These are phyloP conservation scores for Gaillardinia entomophila DNA, from an alignment of 805 yeast genomes.

Conservation along the genomic window DNA sequence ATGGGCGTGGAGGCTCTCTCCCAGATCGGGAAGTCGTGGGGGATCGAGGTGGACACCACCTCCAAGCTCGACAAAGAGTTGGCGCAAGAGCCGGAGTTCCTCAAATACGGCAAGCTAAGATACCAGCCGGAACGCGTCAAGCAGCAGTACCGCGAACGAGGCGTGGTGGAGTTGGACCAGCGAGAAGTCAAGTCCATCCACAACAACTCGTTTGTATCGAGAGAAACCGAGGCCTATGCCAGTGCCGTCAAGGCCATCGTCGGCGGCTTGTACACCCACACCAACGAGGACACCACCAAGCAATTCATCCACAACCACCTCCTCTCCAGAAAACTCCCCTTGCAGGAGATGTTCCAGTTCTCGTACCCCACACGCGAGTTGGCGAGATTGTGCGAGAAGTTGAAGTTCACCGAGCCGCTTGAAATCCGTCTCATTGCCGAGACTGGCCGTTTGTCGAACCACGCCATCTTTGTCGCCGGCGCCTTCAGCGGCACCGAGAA, in stretches of 20 bases:
- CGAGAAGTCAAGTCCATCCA: slow-evolving; percentile 15
- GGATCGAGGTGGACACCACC: slow-evolving; percentile 71
- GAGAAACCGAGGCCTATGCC: slow-evolving; percentile 46
- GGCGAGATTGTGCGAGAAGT: slow-evolving; percentile 68
- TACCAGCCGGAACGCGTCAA: slow-evolving; percentile 29
- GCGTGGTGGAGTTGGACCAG: slow-evolving; percentile 39
- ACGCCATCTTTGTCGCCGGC: slow-evolving; percentile 87
- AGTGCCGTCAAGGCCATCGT: slow-evolving; percentile 75
- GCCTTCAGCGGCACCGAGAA: slow-evolving; percentile 78
- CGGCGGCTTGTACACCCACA: slow-evolving; percentile 75
- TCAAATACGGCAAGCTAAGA: slow-evolving; percentile 67
- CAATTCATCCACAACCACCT: slow-evolving; percentile 69
- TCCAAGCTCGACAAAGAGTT: slow-evolving; percentile 61
- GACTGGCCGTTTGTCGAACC: slow-evolving; percentile 80
- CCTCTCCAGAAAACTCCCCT: slow-evolving; percentile 74
- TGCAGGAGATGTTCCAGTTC: slow-evolving; percentile 71
- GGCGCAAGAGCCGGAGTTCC: slow-evolving; percentile 60
- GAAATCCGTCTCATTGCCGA: slow-evolving; percentile 79
- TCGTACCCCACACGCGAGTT: slow-evolving; percentile 83
- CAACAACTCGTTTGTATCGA: slow-evolving; percentile 22
- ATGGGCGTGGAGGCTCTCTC: slow-evolving; percentile 62
- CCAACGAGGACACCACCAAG: slow-evolving; percentile 59
- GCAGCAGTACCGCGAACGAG: slow-evolving; percentile 37
- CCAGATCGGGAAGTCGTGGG: slow-evolving; percentile 76
- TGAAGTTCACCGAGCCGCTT: slow-evolving; percentile 67